phyloP scores from a whole-genome alignment of 1,139 yeast genomes.

The Lodderomyces oxycetoniae region DNA sequence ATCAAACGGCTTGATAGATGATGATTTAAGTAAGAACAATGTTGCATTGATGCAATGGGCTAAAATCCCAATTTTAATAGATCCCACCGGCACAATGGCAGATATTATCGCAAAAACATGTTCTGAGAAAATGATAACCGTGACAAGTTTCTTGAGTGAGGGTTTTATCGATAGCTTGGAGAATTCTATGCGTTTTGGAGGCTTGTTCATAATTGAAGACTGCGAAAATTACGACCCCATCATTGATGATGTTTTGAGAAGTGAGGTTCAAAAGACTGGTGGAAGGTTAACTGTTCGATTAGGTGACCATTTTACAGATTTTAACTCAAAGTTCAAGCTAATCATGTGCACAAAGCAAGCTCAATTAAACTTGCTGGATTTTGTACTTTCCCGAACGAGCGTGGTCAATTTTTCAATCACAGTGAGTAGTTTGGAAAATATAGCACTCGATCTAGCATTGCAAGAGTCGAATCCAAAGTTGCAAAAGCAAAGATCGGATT shows the following conservation, averaged over 20 bases:
- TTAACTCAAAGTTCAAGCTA: slow-evolving; percentile 58
- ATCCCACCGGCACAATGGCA: slow-evolving; percentile 56
- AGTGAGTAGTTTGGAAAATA: slow-evolving; percentile 57
- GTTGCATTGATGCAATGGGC: slow-evolving; percentile 47
- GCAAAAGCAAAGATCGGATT: slow-evolving; percentile 51
- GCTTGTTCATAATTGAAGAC: slow-evolving; percentile 64
- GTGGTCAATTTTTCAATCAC: slow-evolving; percentile 72
- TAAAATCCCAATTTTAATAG: slow-evolving; percentile 56
- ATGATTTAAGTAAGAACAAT: slow-evolving; percentile 66
- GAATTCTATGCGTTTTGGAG: slow-evolving; percentile 82
- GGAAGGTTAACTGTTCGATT: slow-evolving; percentile 62
- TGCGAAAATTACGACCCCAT: slow-evolving; percentile 80
- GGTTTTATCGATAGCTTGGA: slow-evolving; percentile 68
- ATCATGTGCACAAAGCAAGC: slow-evolving; percentile 62
- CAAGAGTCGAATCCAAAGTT: slow-evolving; percentile 60
- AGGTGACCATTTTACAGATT: slow-evolving; percentile 64
- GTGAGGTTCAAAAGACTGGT: slow-evolving; percentile 62
- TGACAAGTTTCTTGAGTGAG: slow-evolving; percentile 72
- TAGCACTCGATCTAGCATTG: slow-evolving; percentile 57
- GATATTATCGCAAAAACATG: slow-evolving; percentile 34
- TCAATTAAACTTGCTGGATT: slow-evolving; percentile 43
- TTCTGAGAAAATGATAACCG: slow-evolving; percentile 36
- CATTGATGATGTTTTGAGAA: slow-evolving; percentile 55
- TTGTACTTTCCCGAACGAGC: slow-evolving; percentile 57
- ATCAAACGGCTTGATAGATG: slow-evolving; percentile 49